phyloP scores from a whole-genome alignment of 2,329 filamentous ascomycete species.

The Colletotrichum theobromicola region DNA sequence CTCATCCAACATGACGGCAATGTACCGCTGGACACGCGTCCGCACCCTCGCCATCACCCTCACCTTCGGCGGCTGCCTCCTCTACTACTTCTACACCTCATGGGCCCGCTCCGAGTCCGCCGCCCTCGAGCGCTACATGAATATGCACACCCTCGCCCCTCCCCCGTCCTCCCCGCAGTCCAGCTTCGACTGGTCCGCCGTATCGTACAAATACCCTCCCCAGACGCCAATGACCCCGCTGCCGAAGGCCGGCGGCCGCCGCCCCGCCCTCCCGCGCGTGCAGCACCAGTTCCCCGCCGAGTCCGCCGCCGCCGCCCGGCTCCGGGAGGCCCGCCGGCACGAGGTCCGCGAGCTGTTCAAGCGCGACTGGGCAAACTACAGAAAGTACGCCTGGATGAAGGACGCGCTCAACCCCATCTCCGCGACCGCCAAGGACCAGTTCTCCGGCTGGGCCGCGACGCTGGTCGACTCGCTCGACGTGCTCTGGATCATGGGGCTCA shows the following conservation, averaged over 20 bases:
- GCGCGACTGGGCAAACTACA: constrained; percentile 48
- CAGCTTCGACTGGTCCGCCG: constrained; percentile 43
- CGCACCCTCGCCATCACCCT: not conserved
- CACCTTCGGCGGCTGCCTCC: not conserved
- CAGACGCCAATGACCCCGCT: constrained; percentile 25
- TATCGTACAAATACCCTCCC: constrained; percentile 31
- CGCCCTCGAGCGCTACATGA: constrained; percentile 37
- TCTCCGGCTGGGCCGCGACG: constrained; percentile 53
- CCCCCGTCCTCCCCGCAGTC: constrained; percentile 22
- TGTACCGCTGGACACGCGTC: constrained; percentile 13
- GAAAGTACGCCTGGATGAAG: constrained; percentile 48
- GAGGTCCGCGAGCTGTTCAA: constrained; percentile 38
- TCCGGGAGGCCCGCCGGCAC: constrained; percentile 36
- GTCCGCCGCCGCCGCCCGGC: constrained; percentile 23
- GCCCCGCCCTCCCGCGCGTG: constrained; percentile 34
- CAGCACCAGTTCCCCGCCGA: constrained; percentile 37
- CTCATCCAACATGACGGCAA: not conserved
- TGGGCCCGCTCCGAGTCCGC: not conserved
- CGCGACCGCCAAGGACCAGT: constrained; percentile 41
- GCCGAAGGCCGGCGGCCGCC: constrained; percentile 22
- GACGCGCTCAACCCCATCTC: constrained; percentile 50
- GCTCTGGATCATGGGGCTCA: constrained; percentile 60
- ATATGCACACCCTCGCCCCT: constrained; percentile 22
- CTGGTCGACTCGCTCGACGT: constrained; percentile 54
- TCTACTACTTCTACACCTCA: constrained; percentile 2